Evolutionary conservation across 257 asterid species (phyloP), one percentile per base, ranked within the genome.

Genomic region (Solanum medicagineum): DNA sequence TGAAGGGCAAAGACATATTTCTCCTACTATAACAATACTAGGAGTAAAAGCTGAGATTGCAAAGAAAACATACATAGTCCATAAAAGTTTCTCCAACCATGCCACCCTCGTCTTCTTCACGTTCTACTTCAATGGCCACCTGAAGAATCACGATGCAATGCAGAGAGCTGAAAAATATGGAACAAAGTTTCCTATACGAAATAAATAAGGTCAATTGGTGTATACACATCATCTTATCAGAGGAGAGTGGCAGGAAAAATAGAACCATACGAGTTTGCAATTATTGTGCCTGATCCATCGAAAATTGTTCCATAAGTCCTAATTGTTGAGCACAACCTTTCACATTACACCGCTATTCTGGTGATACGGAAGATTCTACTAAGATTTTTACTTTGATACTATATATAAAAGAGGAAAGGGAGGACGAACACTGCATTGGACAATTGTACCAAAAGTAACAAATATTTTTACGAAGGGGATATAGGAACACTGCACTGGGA

Each of bases 51-150:
- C 19, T 59, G 65, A 85, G 81, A 68, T 42, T 55, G 81, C 59
- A 57, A 83, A 89, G 81, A 86, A 85, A 44, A 53, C 87, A 82
- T 88, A 97, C 99, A 89, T 97, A 97, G 74, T 97, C 99, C 80
- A 84, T 95, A 93, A 97, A 97, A 79, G 99, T 97, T 90, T 97
- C 98, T 84, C 98, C 98, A 63, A 88, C 98, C 93, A 92, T 87
- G 87, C 98, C 99, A 90, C 98, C 98, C 90, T 95, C 98, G 84
- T 94, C 98, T 91, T 97, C 99, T 91, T 97, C 99, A 32, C 98
- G 93, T 90, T 97, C 99, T 87, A 97, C 98, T 87, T 95, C 97
- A 81, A 93, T 92, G 55, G 98, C 98, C 85, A 91, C 98, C 99
- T 96, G 87, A 89, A 87, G 79, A 77, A 77, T 84, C 81, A 75